Base-by-base conservation (phyloP, 2,329 filamentous ascomycete species). In the Rhynchosporium secalis region DNA sequence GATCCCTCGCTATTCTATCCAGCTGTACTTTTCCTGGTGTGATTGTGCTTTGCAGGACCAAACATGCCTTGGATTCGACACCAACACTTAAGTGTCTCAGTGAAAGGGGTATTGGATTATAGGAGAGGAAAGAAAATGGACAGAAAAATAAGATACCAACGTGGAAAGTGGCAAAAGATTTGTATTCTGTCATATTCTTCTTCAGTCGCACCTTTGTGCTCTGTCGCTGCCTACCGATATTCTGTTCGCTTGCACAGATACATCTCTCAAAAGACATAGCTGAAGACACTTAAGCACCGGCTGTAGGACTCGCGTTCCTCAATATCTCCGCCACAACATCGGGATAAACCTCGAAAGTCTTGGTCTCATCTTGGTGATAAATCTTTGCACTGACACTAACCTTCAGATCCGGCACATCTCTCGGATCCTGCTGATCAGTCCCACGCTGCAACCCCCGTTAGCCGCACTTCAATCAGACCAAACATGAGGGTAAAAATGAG, bases 331-430 rank as follows among this genome's bases (percentile, higher is more conserved):
- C 46, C 46, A 49, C 46, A 49, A 49, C 46, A 49, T 49, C 46
- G 28, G 46, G 46, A 49, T 49, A 49, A 49, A 49, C 46, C 46
- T 49, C 46, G 28, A 49, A 49, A 49, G 46, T 49, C 46, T 49
- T 49, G 28, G n/a, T 49, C 29, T 20, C 46, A 49, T 49, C 46
- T 20, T 49, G 46, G 46, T 49, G 46, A 49, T 49, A 49, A 49
- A 49, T 20, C 29, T 49, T 49, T 49, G 46, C 46, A 49, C 46
- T 49, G 28, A 49, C 46, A 49, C 29, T 49, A 49, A 49, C 46
- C 46, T 49, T 49, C 46, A 49, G 29, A 49, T 49, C 46, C 46
- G 46, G 46, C 46, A 49, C 46, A 49, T 49, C 46, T 49, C 46
- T 49, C 46, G 46, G 46, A 49, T 49, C 46, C 46, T 49, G 20